A percentile compares a stretch with the other conserved stretches of the same genome.
phyloP scores from a whole-genome alignment of 2,329 filamentous ascomycete genomes.

The Aureobasidium uvarum region DNA sequence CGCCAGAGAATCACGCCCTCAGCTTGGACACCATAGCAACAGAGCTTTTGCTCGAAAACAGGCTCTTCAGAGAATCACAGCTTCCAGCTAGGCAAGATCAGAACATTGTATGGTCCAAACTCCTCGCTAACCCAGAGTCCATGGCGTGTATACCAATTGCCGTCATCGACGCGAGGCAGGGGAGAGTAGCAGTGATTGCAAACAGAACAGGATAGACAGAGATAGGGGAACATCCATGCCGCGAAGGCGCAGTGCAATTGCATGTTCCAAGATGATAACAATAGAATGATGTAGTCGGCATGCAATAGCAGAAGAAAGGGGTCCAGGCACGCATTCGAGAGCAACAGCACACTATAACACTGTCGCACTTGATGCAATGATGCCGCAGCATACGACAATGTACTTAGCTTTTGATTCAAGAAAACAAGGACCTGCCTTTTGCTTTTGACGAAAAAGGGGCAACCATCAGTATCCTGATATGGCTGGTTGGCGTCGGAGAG shows the following conservation, averaged over 20 bases:
- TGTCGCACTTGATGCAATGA: background rate
- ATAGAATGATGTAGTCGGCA: background rate
- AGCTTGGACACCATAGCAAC: constrained; percentile 13
- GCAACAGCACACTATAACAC: background rate
- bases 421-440: background rate
- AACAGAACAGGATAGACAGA: background rate
- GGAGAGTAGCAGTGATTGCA: background rate
- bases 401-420: background rate
- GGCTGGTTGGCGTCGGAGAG: constrained; percentile 2
- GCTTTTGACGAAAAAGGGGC: background rate
- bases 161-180: background rate
- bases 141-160: background rate
- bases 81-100: constrained; percentile 6
- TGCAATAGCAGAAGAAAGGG: background rate
- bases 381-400: background rate
- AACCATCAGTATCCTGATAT: background rate
- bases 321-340: no score
- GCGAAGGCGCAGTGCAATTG: background rate
- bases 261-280: background rate
- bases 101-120: background rate
- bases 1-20: constrained; percentile 2
- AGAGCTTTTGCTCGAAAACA: constrained; percentile 11
- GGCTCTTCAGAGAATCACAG: background rate
- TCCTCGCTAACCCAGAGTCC: background rate
- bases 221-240: background rate